Evolutionary conservation across 2,329 filamentous ascomycete genomes (phyloP), one percentile per base, ranked within the genome.

Genomic region (Byssothecium circinans): DNA sequence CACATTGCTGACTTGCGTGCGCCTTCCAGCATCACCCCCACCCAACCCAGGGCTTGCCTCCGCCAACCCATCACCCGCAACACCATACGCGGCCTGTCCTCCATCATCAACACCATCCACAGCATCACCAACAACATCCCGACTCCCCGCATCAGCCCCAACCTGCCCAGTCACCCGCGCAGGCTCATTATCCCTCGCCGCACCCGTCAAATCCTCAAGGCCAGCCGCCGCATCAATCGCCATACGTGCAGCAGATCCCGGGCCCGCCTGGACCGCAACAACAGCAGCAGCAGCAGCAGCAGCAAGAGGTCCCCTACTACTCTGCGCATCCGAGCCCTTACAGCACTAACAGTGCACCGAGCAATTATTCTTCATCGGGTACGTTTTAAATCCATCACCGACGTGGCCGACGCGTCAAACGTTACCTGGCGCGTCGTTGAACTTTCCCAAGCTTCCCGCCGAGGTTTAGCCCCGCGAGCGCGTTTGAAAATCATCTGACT

Each of bases 271-370:
- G 80, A 36, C 85, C 86, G 64, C 78, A 80, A 65, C 36, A 39
- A 20, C 29, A 32, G 29, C 29, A 32, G 23, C 23, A 25, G 23
- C 23, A 25, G 10, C 35, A 37, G 35, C 35, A 19, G 35, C 74
- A 81, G 41, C 82, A 84, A 64, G 88, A 95, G 60, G 75, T 88
- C 43, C 80, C 84, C 37, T 84, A 82, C 62, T 95, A 92, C 73
- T 84, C 87, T 67, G 82, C 87, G 49, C 88, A 94, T 68, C 83
- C 88, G 54, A 89, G 85, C 69, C 83, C 89, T 10, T 95, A 95
- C 76, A 91, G 87, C 74, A 87, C 89, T 45, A 85, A 88, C 59
- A 89, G 87, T 75, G 83, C 87, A 52, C 85, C 87, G 45, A 88
- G 87, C 74, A 88, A 88, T 75, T 96, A 95, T 74, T 86, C 89